These are phyloP conservation scores for Pythium insidiosum DNA, from an alignment of 352 stramenopile genomes.

Conservation along the genomic window DNA sequence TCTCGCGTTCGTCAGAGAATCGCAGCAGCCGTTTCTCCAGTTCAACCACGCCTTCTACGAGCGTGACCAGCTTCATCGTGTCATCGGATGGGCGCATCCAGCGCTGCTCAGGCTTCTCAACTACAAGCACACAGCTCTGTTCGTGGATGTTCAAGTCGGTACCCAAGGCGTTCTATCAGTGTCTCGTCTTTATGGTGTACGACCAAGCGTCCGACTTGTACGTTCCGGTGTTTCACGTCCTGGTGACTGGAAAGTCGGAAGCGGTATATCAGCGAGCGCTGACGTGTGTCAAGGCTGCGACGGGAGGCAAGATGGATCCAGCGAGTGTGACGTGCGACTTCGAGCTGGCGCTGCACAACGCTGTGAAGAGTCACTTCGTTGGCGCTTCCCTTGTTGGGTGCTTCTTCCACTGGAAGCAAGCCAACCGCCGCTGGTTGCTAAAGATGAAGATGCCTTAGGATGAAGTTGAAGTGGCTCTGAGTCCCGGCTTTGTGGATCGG, in stretches of 20 bases:
- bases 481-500: neutral
- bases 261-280: neutral
- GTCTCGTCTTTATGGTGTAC: constrained; percentile 3
- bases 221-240: constrained; percentile 6
- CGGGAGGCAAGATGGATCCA: neutral
- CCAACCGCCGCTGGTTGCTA: neutral
- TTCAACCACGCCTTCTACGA: neutral
- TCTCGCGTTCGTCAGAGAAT: neutral
- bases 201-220: constrained; percentile 1
- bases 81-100: constrained; percentile 17
- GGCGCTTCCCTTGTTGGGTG: constrained; percentile 1
- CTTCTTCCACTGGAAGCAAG: constrained; percentile 13
- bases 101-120: too few species aligned
- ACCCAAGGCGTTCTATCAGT: constrained; percentile 2
- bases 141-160: constrained; percentile 12
- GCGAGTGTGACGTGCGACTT: constrained; percentile 1
- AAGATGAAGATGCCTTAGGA: neutral
- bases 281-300: neutral
- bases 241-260: constrained; percentile 1
- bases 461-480: constrained; percentile 1
- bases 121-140: constrained; percentile 10
- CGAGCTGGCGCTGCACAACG: neutral
- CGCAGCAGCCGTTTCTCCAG: neutral
- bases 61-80: constrained; percentile 4
- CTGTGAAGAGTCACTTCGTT: constrained; percentile 1